These are phyloP conservation scores for Pontederia crassipes DNA, from an alignment of 176 grass and related monocot species.

Conservation along the genomic window DNA sequence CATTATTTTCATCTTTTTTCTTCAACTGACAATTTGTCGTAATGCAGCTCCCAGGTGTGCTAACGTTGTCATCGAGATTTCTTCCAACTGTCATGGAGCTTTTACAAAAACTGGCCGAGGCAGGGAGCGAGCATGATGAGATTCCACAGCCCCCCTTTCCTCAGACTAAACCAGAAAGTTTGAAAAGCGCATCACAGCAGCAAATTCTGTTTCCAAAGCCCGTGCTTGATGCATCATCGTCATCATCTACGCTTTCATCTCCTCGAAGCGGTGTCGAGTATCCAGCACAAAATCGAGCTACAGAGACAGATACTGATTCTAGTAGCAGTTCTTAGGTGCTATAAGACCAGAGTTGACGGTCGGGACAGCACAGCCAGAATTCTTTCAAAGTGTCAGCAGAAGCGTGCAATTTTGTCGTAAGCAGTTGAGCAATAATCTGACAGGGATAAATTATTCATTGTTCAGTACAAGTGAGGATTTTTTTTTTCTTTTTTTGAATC, in stretches of 20 bases:
- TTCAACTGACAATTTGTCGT: background rate
- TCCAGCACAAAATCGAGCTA: background rate
- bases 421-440: no score
- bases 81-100: conserved; percentile 46
- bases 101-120: conserved; percentile 10
- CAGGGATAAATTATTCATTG: no score
- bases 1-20: background rate
- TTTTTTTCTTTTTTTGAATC: no score
- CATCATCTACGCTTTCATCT: conserved; percentile 12
- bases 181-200: conserved; percentile 6
- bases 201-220: background rate
- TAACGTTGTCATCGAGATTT: conserved; percentile 37
- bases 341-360: background rate
- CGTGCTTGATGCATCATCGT: conserved; percentile 7
- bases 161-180: background rate
- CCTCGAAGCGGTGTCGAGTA: background rate
- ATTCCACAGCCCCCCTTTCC: background rate
- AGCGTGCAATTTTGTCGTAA: no score
- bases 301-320: background rate
- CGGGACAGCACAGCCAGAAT: no score
- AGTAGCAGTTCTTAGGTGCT: background rate
- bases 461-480: no score
- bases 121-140: background rate
- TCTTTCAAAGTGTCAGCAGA: no score
- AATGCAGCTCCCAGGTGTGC: conserved; percentile 49